These are phyloP conservation scores for Camillea tinctor DNA, from an alignment of 2,329 filamentous ascomycete genomes.

Conservation along the genomic window DNA sequence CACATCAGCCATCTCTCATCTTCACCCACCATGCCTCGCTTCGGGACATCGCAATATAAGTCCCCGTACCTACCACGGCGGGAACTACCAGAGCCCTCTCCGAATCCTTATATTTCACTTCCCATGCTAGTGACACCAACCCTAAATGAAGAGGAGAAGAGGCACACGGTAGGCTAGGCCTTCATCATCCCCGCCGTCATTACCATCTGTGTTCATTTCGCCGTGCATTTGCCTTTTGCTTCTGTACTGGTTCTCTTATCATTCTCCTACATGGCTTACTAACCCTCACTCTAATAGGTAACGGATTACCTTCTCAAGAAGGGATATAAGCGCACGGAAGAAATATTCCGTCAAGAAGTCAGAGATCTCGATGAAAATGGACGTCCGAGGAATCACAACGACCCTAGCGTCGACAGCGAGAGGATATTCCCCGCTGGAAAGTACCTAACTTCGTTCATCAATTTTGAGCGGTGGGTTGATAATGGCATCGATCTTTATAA, in stretches of 20 bases:
- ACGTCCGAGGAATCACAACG: constrained; percentile 64
- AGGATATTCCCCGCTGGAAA: constrained; percentile 49
- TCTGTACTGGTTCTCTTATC: neutral
- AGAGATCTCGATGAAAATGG: constrained; percentile 79
- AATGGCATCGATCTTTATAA: constrained; percentile 94
- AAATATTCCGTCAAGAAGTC: constrained; percentile 88
- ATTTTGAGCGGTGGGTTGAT: constrained; percentile 81
- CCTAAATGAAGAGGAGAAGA: too few species aligned
- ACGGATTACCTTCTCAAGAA: constrained; percentile 96
- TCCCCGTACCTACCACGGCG: neutral
- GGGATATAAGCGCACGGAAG: constrained; percentile 89
- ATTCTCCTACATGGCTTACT: neutral
- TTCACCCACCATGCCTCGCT: neutral
- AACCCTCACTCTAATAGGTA: constrained; percentile 46
- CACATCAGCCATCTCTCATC: neutral
- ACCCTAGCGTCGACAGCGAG: constrained; percentile 61
- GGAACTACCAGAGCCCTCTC: neutral
- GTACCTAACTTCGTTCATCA: constrained; percentile 71
- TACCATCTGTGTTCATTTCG: neutral
- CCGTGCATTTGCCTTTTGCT: neutral
- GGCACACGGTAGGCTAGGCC: neutral
- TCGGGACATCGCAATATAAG: neutral
- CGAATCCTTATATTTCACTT: neutral
- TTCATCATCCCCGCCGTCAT: neutral
- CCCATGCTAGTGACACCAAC: too few species aligned